Evolutionary conservation across 495 filamentous ascomycete species (phyloP).

Genomic region (Hyaloscypha variabilis): DNA sequence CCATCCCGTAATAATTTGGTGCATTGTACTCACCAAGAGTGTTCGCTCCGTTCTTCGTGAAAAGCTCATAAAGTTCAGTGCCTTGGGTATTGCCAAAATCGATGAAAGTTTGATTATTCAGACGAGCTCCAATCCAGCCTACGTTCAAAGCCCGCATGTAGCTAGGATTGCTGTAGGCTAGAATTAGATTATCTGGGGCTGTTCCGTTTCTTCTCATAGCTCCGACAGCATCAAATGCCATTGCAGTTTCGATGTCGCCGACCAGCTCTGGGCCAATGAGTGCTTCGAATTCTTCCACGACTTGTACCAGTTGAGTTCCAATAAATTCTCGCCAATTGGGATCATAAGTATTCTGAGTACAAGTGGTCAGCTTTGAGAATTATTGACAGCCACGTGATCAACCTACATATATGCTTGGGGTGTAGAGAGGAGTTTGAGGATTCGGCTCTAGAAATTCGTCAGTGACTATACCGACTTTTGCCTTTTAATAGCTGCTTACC

Average conservation of each 20-base stretch:
- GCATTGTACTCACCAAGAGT: slow-evolving; percentile 36
- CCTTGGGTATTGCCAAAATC: slow-evolving; percentile 35
- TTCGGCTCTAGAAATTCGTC: slow-evolving; percentile 24
- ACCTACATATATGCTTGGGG: slow-evolving; percentile 35
- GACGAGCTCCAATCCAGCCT: slow-evolving; percentile 33
- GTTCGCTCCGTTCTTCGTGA: slow-evolving; percentile 32
- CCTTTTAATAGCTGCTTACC: not conserved
- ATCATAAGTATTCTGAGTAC: slow-evolving; percentile 32
- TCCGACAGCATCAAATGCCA: slow-evolving; percentile 34
- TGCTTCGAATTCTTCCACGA: slow-evolving; percentile 37
- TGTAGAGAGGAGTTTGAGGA: slow-evolving; percentile 33
- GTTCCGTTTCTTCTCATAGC: slow-evolving; percentile 37
- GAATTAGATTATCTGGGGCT: slow-evolving; percentile 35
- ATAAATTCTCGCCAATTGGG: slow-evolving; percentile 40
- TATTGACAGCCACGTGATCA: not conserved
- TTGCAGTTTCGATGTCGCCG: slow-evolving; percentile 29
- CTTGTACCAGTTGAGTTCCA: slow-evolving; percentile 36
- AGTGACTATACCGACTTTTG: not conserved
- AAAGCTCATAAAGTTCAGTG: slow-evolving; percentile 27
- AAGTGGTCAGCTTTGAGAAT: not conserved
- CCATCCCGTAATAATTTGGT: slow-evolving; percentile 37
- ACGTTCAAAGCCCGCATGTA: slow-evolving; percentile 36
- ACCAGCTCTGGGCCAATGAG: slow-evolving; percentile 30
- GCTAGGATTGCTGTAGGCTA: slow-evolving; percentile 34
- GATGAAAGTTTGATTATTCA: slow-evolving; percentile 34